phyloP scores from a whole-genome alignment of 495 filamentous ascomycete genomes.

The Annulohypoxylon moriforme region DNA sequence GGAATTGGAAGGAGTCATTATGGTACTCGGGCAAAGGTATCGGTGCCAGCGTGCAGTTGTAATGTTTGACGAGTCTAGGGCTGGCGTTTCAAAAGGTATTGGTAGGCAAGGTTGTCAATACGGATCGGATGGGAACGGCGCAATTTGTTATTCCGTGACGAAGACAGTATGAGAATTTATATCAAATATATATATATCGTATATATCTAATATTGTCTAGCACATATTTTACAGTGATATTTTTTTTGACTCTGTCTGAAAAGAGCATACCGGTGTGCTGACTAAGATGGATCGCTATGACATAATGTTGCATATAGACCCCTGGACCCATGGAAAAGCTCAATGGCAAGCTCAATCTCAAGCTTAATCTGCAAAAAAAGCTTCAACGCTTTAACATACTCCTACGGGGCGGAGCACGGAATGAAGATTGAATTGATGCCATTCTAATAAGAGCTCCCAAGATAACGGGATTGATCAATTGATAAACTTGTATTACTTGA shows the following conservation, averaged over 20 bases:
- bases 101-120: slow-evolving; percentile 6
- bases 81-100: slow-evolving; percentile 28
- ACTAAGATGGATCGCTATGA: slow-evolving; percentile 27
- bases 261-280: not conserved
- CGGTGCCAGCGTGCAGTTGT: slow-evolving; percentile 76
- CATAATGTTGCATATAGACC: slow-evolving; percentile 25
- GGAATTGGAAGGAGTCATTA: slow-evolving; percentile 75
- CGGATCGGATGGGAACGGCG: slow-evolving; percentile 4
- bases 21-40: slow-evolving; percentile 79
- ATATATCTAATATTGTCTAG: not conserved
- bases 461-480: not conserved
- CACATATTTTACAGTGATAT: not conserved
- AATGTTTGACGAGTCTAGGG: slow-evolving; percentile 20
- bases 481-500: not conserved
- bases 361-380: not conserved
- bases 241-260: not conserved
- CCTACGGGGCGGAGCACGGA: not conserved
- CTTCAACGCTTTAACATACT: not conserved
- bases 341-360: not conserved
- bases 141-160: slow-evolving; percentile 15
- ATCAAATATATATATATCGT: not conserved
- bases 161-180: slow-evolving; percentile 5
- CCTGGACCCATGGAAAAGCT: not conserved
- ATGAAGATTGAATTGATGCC: not conserved
- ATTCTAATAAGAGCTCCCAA: not conserved